Base-by-base conservation (phyloP, 2,329 filamentous ascomycete species). In the Epicoccum sorghinum region DNA sequence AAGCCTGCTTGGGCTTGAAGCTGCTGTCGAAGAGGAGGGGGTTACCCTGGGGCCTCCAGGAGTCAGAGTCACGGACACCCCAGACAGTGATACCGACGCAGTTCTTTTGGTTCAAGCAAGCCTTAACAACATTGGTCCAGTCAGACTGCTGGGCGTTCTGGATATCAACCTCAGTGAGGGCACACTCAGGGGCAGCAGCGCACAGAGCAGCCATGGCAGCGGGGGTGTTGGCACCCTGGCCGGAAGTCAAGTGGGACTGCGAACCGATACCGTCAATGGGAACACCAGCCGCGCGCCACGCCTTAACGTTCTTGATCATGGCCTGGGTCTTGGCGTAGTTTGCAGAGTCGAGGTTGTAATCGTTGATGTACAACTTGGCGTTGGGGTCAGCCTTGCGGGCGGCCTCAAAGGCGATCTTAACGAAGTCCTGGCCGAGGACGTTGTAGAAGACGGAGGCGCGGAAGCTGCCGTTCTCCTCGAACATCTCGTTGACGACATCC, bases 281-380 rank as follows among this genome's bases (percentile, higher is more conserved):
- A 24, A 86, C 74, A 40, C 87, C 88, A 1, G 78, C 79, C 0
- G 80, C 78, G 53, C 85, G 69, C 86, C 87, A 89, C 68, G 85
- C 82, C 72, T 84, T 84, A 66, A 91, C 87, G 67, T 86, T 79
- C 22, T 67, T 71, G 14, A 83, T 77, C 77, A 89, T 83, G 40
- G 75, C 79, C 12, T 74, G 75, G n/a, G 79, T 79, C 78, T 92
- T 91, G 58, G 82, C 78, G 62, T 82, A 80, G 60, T 63, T 80
- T 9, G 87, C 81, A 27, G 72, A 77, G 75, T 89, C 87, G 42
- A 89, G 82, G 77, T 89, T 82, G 71, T 80, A 81, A 67, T 92
- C 88, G 72, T 91, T 92, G 77, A 91, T 89, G 78, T 90, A 92
- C 35, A 91, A 78, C 77, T 87, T 88, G 4, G 86, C 87, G 54